These are phyloP conservation scores for Pythium diclinum DNA, from an alignment of 352 stramenopile genomes.

Conservation along the genomic window DNA sequence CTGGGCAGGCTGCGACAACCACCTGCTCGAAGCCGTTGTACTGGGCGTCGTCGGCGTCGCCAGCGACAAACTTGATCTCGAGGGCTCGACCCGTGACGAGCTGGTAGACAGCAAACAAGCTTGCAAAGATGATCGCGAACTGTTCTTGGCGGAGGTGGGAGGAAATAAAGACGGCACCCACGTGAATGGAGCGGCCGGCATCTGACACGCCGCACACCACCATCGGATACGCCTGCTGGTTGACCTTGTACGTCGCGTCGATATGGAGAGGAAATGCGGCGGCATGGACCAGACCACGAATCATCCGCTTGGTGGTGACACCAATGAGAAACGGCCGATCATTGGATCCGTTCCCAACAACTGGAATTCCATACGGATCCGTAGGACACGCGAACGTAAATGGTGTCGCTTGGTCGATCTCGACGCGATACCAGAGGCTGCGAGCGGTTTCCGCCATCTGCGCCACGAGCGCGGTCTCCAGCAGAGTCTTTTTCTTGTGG, in stretches of 20 bases:
- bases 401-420: background rate
- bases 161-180: background rate
- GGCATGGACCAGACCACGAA: background rate
- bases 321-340: background rate
- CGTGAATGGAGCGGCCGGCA: background rate
- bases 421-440: background rate
- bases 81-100: background rate
- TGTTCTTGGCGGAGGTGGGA: background rate
- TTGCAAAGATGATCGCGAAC: background rate
- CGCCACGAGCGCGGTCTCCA: background rate
- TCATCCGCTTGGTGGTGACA: background rate
- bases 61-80: background rate
- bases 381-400: background rate
- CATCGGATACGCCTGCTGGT: background rate
- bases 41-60: background rate
- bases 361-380: background rate
- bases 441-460: background rate
- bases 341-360: background rate
- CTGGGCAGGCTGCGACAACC: background rate
- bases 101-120: background rate
- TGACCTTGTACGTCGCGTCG: slow-evolving; percentile 1
- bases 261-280: background rate
- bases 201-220: background rate
- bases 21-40: background rate
- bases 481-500: background rate